These are phyloP conservation scores for Coelastrella sp. DNA, from an alignment of 139 green algal genomes.

Conservation along the genomic window DNA sequence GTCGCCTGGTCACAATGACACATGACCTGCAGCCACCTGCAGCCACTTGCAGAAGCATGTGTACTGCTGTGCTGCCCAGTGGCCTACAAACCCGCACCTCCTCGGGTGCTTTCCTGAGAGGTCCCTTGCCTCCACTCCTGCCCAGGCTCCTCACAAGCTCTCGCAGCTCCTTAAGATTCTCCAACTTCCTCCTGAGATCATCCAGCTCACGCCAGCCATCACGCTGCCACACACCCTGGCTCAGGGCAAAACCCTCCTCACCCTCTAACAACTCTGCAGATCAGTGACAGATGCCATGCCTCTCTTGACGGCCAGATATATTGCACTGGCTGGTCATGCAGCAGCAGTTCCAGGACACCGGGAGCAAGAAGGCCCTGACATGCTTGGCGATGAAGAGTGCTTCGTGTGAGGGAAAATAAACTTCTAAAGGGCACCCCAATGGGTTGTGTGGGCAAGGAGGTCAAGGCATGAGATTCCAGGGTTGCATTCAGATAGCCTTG, in stretches of 20 bases:
- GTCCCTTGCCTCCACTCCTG: conserved; percentile 87
- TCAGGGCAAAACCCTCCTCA: conserved; percentile 76
- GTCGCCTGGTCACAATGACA: neutral
- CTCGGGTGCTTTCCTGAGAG: conserved; percentile 72
- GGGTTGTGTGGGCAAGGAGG: neutral
- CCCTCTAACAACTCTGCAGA: conserved; percentile 73
- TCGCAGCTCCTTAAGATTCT: conserved; percentile 84
- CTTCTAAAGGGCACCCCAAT: no score
- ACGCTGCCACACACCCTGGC: conserved; percentile 74
- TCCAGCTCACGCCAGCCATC: conserved; percentile 86
- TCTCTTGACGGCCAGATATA: no score
- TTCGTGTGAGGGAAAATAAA: neutral
- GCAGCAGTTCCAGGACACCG: no score
- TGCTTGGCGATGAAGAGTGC: neutral
- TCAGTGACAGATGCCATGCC: neutral
- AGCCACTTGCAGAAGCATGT: neutral
- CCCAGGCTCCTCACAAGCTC: conserved; percentile 89
- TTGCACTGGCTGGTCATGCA: no score
- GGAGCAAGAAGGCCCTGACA: no score
- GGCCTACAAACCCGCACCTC: neutral
- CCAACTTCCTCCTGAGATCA: conserved; percentile 79
- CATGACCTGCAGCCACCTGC: neutral
- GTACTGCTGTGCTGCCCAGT: neutral
- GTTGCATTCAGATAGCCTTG: neutral
- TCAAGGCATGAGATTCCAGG: neutral